Base-by-base conservation (phyloP, 2,329 filamentous ascomycete genomes). In the Phoma sp. region DNA sequence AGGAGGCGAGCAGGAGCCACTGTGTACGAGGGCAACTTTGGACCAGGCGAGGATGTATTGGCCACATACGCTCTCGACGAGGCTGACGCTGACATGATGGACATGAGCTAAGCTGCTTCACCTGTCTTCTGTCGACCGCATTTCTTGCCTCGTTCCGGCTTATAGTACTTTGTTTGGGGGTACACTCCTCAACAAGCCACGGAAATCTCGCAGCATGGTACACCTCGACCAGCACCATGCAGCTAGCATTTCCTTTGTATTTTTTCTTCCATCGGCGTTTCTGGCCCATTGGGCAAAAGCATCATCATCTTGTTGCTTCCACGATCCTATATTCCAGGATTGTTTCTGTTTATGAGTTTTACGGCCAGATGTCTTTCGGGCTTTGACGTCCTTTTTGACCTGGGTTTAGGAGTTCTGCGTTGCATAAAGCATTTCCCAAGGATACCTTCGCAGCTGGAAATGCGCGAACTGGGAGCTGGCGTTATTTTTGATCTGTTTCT, bases 1-100 rank as follows among this genome's bases (percentile, higher is more conserved):
- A 87, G 92, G 59, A 87, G 92, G 51, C 87, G 89, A 51, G 91
- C 92, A 10, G 91, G 92, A 39, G 95, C 95, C n/a, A 97, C 92
- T 0, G 88, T 99, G 48, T 99, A 90, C 67, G 95, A 99, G 78
- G 95, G 95, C 60, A 95, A 91, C 73, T 99, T 93, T 90, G 95
- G 95, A 4, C 94, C 94, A 29, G 84, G 84, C 22, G 88, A 88
- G 61, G 84, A 87, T 59, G 79, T 87, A 19, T 78, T 87, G 50
- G 64, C 63, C 47, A 68, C 65, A 36, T 64, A 62, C 78, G 80
- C 81, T 19, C 58, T 61, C 19, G 55, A 65, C 38, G 52, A 59
- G 31, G 33, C 22, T 22, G 51, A 59, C 17, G 48, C 60, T 17
- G 63, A 88, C 72, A 88, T 88, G 83, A 84, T 86, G 74, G 86